Percentiles rank a stretch among this genome's conserved stretches.
These are phyloP conservation scores for Thozetella sp. DNA, from an alignment of 495 filamentous ascomycete species.

Conservation along the genomic window DNA sequence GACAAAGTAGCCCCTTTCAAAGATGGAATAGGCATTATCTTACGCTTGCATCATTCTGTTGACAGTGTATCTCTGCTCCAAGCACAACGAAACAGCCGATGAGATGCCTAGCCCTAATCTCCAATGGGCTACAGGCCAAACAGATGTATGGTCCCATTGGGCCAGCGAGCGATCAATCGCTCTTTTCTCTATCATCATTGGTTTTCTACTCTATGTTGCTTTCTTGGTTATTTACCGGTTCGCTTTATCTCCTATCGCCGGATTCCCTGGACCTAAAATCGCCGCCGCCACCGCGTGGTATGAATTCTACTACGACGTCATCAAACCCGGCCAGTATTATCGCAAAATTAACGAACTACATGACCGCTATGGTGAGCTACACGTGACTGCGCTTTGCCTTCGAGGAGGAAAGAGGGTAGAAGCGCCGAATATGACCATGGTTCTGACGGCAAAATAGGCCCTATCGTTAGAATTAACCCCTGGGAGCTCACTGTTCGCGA, in stretches of 20 bases:
- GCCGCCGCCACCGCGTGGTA: constrained; percentile 51
- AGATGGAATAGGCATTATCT: no score
- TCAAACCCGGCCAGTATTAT: constrained; percentile 13
- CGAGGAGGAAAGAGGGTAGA: background rate
- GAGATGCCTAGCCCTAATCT: no score
- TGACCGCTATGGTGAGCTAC: constrained; percentile 19
- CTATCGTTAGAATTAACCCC: constrained; percentile 22
- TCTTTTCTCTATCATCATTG: no score
- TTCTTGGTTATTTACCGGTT: constrained; percentile 42
- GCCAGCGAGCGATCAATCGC: no score
- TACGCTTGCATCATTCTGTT: no score
- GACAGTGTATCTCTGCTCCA: no score
- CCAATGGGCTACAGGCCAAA: no score
- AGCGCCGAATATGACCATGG: background rate
- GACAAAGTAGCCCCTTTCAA: no score
- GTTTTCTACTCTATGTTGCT: constrained; percentile 11
- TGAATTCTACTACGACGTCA: constrained; percentile 45
- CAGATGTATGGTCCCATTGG: no score
- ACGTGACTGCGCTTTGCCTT: background rate
- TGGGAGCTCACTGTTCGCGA: constrained; percentile 21
- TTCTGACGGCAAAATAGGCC: constrained; percentile 11
- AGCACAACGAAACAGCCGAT: no score
- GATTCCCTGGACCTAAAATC: constrained; percentile 52
- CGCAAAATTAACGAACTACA: constrained; percentile 18
- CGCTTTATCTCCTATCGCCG: constrained; percentile 48